A percentile compares a stretch with the other conserved stretches of the same genome.
Evolutionary conservation across 2,329 filamentous ascomycete genomes (phyloP).

Genomic region (Cryphonectria naterciae): DNA sequence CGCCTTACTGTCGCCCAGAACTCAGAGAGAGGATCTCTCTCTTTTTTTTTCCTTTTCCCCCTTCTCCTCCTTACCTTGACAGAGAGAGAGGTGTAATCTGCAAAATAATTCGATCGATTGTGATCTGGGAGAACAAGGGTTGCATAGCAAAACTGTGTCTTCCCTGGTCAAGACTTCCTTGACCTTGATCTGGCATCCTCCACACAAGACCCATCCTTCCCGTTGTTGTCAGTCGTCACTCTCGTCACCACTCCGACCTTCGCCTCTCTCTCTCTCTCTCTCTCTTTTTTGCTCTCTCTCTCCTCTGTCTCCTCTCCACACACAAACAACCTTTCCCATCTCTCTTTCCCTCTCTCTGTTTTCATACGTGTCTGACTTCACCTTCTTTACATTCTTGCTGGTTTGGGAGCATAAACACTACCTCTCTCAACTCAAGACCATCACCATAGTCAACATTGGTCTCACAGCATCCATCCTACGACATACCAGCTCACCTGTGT

Average conservation of each 20-base stretch:
- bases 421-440: conserved; percentile 1
- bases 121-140: not conserved
- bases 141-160: not conserved
- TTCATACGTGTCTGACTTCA: not conserved
- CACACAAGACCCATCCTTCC: conserved; percentile 2
- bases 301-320: not conserved
- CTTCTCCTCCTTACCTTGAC: not conserved
- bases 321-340: not conserved
- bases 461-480: conserved; percentile 19
- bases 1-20: not conserved
- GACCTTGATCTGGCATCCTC: conserved; percentile 1
- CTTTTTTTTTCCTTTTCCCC: not conserved
- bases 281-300: conserved; percentile 3
- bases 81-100: not conserved
- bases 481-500: conserved; percentile 16
- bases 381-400: conserved; percentile 9
- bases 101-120: not conserved
- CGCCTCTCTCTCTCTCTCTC: not conserved
- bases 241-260: not conserved
- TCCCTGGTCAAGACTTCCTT: not conserved
- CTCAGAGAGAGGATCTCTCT: not conserved
- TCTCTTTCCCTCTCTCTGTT: conserved; percentile 1
- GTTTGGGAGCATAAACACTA: conserved; percentile 10
- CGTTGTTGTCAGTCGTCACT: conserved; percentile 1
- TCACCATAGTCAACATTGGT: conserved; percentile 10